Evolutionary conservation across 1,284 basidiomycete species (phyloP).

Genomic region (Heliocybe sulcata): DNA sequence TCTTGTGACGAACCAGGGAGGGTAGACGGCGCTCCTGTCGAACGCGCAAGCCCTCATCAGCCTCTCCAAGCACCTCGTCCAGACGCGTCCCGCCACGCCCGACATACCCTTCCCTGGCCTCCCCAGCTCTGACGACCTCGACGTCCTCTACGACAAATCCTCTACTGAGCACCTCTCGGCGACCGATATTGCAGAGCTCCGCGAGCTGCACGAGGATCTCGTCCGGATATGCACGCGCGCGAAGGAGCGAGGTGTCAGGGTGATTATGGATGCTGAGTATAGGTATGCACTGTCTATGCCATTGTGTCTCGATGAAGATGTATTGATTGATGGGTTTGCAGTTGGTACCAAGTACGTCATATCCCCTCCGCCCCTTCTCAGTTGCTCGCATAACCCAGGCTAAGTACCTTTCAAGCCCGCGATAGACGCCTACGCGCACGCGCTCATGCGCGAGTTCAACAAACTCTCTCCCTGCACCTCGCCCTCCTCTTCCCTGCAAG

Average conservation of each 20-base stretch:
- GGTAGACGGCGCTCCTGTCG: slow-evolving; percentile 55
- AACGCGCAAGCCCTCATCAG: slow-evolving; percentile 45
- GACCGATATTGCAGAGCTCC: slow-evolving; percentile 53
- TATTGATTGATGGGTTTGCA: slow-evolving; percentile 15
- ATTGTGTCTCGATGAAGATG: background rate
- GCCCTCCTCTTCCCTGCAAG: slow-evolving; percentile 5
- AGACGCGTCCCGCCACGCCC: slow-evolving; percentile 24
- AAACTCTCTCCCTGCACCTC: slow-evolving; percentile 24
- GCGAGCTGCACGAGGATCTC: slow-evolving; percentile 54
- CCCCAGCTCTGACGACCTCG: slow-evolving; percentile 41
- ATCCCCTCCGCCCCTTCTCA: background rate
- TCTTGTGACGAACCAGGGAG: background rate
- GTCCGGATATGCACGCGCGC: slow-evolving; percentile 54
- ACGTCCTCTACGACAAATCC: slow-evolving; percentile 26
- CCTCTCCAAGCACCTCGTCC: slow-evolving; percentile 46
- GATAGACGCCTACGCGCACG: slow-evolving; percentile 71
- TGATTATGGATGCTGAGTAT: slow-evolving; percentile 83
- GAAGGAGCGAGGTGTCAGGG: slow-evolving; percentile 46
- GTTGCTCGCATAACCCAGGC: background rate
- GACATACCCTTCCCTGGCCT: slow-evolving; percentile 60
- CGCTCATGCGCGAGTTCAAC: slow-evolving; percentile 76
- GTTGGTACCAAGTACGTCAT: slow-evolving; percentile 62
- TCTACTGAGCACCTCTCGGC: slow-evolving; percentile 27
- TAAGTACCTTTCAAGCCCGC: slow-evolving; percentile 49
- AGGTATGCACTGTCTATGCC: slow-evolving; percentile 31